Conservation (phyloP, 768 basidiomycete species). For the Serendipita sp. region DNA sequence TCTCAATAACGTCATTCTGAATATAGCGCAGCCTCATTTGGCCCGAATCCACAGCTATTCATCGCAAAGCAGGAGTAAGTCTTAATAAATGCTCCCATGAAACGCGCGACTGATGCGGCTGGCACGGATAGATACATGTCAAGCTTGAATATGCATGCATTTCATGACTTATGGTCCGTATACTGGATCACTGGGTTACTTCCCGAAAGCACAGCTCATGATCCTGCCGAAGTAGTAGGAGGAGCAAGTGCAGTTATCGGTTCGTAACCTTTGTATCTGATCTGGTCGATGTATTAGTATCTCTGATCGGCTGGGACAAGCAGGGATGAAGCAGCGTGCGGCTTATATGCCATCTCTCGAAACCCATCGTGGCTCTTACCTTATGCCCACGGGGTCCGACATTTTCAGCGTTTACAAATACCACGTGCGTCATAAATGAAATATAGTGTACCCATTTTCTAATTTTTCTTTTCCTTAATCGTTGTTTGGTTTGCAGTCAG, state of each 20-base stretch:
- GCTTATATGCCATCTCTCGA: slow-evolving; percentile 6
- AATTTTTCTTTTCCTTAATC: neutral
- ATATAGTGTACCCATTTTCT: too few species aligned
- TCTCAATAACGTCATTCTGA: neutral
- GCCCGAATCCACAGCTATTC: neutral
- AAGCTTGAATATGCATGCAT: slow-evolving; percentile 2
- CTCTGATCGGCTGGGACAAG: too few species aligned
- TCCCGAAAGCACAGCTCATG: neutral
- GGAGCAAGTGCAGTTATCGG: neutral
- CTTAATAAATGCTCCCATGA: neutral
- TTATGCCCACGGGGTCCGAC: slow-evolving; percentile 4
- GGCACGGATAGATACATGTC: neutral
- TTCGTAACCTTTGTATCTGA: neutral
- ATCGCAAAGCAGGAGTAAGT: neutral
- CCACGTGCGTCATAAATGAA: neutral
- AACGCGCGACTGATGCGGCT: neutral
- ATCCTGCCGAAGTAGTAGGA: neutral
- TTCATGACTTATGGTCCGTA: neutral
- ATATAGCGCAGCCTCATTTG: slow-evolving; percentile 2
- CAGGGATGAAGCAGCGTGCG: slow-evolving; percentile 4
- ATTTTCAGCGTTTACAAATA: neutral
- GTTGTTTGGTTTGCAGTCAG: neutral
- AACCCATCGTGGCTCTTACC: neutral
- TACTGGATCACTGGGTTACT: neutral
- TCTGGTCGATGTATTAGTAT: neutral